Evolutionary conservation across 2,329 filamentous ascomycete species (phyloP).

Genomic region (Aureobasidium sp.): DNA sequence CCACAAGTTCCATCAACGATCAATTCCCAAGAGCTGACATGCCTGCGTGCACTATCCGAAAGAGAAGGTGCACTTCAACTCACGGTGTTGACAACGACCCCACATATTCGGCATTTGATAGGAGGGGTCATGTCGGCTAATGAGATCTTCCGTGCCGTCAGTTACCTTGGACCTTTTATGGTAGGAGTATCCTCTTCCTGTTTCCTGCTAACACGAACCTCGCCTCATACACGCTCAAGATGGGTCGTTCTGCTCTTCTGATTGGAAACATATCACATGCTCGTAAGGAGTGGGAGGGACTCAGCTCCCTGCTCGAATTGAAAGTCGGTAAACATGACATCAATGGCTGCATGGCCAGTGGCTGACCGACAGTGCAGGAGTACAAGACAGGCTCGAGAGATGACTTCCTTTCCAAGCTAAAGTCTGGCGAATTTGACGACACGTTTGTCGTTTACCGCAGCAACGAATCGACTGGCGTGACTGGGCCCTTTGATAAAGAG

Average conservation of each 20-base stretch:
- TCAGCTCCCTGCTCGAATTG: constrained; percentile 26
- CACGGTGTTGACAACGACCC: neutral
- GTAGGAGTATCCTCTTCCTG: neutral
- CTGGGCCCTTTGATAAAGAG: constrained; percentile 41
- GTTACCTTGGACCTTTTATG: neutral
- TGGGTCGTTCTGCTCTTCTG: constrained; percentile 32
- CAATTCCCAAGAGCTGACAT: neutral
- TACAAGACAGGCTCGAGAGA: constrained; percentile 47
- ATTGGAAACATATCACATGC: constrained; percentile 41
- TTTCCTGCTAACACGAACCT: neutral
- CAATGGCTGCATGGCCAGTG: neutral
- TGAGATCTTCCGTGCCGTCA: neutral
- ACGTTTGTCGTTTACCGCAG: constrained; percentile 53
- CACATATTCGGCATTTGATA: neutral
- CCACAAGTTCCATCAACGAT: no score
- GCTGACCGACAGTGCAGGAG: constrained; percentile 33
- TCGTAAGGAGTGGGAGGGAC: constrained; percentile 40
- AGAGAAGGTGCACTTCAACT: neutral
- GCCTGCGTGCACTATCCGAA: neutral
- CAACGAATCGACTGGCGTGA: constrained; percentile 46
- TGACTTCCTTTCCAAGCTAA: constrained; percentile 50
- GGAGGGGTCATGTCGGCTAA: neutral
- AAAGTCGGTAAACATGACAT: constrained; percentile 22
- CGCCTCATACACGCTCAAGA: neutral
- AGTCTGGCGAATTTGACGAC: constrained; percentile 48